phyloP scores from a whole-genome alignment of 2,329 filamentous ascomycete genomes.

The Colletotrichum sp. region DNA sequence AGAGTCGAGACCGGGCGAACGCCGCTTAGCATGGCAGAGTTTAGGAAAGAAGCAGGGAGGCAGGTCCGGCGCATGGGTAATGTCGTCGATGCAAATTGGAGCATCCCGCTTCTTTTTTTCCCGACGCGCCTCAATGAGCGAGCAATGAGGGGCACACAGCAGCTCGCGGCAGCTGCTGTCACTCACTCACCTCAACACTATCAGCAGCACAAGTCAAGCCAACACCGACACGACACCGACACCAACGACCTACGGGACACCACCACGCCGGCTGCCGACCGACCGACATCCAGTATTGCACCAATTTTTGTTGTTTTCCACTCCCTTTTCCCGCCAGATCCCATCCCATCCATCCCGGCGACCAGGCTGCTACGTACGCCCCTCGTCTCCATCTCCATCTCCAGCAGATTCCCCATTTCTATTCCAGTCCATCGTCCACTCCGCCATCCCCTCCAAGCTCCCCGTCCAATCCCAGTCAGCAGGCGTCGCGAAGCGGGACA shows the following conservation, averaged over 20 bases:
- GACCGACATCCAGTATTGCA: not conserved
- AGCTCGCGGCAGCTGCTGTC: not conserved
- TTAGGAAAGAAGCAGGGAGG: not conserved
- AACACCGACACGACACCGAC: not conserved
- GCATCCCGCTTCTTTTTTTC: not conserved
- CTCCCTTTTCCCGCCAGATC: not conserved
- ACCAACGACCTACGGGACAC: not conserved
- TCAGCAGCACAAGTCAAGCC: not conserved
- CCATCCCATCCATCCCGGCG: not conserved
- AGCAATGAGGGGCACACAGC: not conserved
- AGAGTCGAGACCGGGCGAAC: not conserved
- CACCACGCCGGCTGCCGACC: not conserved
- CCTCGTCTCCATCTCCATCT: not conserved
- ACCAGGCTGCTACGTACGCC: not conserved
- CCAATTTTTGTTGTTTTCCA: not conserved
- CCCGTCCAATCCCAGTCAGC: conserved; percentile 7
- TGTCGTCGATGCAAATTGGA: not conserved
- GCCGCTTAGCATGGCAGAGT: not conserved
- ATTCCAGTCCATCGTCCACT: not conserved
- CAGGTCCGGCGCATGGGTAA: not conserved
- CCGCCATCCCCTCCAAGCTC: not conserved
- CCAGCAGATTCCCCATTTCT: not conserved
- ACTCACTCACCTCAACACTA: not conserved
- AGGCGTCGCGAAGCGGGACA: not conserved
- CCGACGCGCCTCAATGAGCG: conserved; percentile 7